Evolutionary conservation across 108 stramenopile genomes (phyloP), one percentile per base, ranked within the genome.

Genomic region (Cyclostephanos invisitatus): DNA sequence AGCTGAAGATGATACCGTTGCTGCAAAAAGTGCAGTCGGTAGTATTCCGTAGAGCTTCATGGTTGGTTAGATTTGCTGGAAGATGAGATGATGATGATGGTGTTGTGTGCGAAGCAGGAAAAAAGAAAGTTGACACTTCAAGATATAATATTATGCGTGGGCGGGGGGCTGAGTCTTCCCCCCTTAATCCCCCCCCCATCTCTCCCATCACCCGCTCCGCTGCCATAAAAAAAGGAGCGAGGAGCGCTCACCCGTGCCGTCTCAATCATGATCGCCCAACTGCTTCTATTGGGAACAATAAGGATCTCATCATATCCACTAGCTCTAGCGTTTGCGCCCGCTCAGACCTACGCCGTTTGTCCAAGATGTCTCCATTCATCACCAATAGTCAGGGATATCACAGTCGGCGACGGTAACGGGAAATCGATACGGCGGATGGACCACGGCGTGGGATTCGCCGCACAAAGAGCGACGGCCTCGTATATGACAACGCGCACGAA

Each of bases 21-120:
- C n/a, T 18, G 36, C 60, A 2, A 67, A 15, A 27, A 28, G 14
- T 67, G 66, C 49, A 53, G 54, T 67, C 9, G 46, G 24, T 46
- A 24, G 22, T 5, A 61, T 67, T 2, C 66, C 49, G n/a, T 38
- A 35, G 27, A 67, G 10, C 66, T 36, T 67, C 66, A 67, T 67
- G 66, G 27, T 42, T n/a, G n/a, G n/a, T n/a, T n/a, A n/a, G n/a
- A n/a, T n/a, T n/a, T n/a, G n/a, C n/a, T n/a, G n/a, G n/a, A n/a
- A n/a, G n/a, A n/a, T n/a, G n/a, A n/a, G n/a, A n/a, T n/a, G n/a
- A n/a, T n/a, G n/a, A n/a, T n/a, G n/a, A n/a, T n/a, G n/a, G n/a
- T n/a, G n/a, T n/a, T n/a, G n/a, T n/a, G n/a, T n/a, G n/a, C n/a
- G n/a, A n/a, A n/a, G n/a, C n/a, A n/a, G n/a, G n/a, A n/a, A n/a